Evolutionary conservation across 202 grass and related monocot genomes (phyloP).

Genomic region (Sporobolus alterniflorus): DNA sequence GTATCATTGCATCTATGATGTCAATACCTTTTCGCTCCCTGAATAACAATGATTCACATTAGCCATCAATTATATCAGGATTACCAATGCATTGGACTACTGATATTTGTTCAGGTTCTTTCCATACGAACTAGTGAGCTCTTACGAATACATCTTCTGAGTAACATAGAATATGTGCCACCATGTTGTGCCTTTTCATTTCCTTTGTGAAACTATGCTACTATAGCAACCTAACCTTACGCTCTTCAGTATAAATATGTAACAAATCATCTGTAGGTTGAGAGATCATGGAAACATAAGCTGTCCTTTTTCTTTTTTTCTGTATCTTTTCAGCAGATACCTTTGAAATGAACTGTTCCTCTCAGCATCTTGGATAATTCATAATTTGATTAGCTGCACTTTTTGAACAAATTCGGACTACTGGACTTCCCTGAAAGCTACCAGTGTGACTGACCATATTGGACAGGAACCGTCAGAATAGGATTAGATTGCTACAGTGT

Average conservation of each 20-base stretch:
- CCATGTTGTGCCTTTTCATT: neutral
- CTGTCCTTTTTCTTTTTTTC: neutral
- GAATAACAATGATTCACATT: slow-evolving; percentile 9
- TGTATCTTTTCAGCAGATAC: neutral
- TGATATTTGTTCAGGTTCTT: neutral
- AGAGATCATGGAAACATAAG: slow-evolving; percentile 15
- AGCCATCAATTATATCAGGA: slow-evolving; percentile 3
- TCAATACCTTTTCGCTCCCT: neutral
- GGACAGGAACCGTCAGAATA: no score
- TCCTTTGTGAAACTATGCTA: neutral
- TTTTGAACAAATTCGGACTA: slow-evolving; percentile 6
- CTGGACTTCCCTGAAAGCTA: neutral
- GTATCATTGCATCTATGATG: neutral
- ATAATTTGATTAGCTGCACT: slow-evolving; percentile 10
- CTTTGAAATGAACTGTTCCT: slow-evolving; percentile 5
- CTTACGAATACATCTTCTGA: slow-evolving; percentile 14
- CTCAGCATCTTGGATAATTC: neutral
- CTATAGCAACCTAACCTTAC: neutral
- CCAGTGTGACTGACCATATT: slow-evolving; percentile 16
- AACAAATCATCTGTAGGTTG: neutral
- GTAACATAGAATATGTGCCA: neutral
- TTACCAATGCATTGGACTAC: neutral
- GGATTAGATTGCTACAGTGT: no score
- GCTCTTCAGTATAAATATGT: neutral
- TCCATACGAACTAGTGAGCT: neutral